Evolutionary conservation across 108 stramenopile genomes (phyloP), one percentile per base, ranked within the genome.

Genomic region (Fragilaria radians): DNA sequence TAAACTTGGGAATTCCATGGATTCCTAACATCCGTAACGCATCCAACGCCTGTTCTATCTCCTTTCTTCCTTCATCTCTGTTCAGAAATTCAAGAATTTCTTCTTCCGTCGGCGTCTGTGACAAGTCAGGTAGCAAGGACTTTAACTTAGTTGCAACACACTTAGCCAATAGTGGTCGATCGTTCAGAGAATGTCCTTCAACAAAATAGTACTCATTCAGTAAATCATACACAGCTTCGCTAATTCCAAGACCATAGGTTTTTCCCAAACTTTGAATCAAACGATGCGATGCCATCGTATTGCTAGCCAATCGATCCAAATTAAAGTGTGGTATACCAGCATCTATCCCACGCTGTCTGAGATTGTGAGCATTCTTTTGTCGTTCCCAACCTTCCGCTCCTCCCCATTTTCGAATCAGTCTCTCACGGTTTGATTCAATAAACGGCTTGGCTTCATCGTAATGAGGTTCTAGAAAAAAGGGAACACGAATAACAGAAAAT

Each of bases 301-400:
- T 93, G 30, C 83, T 76, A 24, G 91, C 79, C 45, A 89, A 67
- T 57, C 91, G 56, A 63, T 89, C 85, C 57, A 88, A 54, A 76
- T 93, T 93, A 59, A 93, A 93, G 59, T 83, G 77, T n/a, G 80
- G 76, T 25, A 93, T 93, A 0, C 91, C 91, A 0, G 85, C 91
- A 32, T 74, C 81, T 29, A 62, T 0, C 32, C 91, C 91, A 54
- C 91, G 64, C 14, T 85, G 87, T 63, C 89, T 89, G 19, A 93
- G 59, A 64, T 93, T 74, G 64, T 93, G 91, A 5, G 57, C 52
- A 22, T 36, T 48, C 48, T 89, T 93, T 57, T 93, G 91, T 29
- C 59, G 57, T 54, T 84, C 72, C 91, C 91, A 93, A 31, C 85
- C 81, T 21, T 59, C 59, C 32, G 57, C 64, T 4, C 90, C 90